Evolutionary conservation across 441 rosid genomes (phyloP).

Genomic region (Corymbia citriodora): DNA sequence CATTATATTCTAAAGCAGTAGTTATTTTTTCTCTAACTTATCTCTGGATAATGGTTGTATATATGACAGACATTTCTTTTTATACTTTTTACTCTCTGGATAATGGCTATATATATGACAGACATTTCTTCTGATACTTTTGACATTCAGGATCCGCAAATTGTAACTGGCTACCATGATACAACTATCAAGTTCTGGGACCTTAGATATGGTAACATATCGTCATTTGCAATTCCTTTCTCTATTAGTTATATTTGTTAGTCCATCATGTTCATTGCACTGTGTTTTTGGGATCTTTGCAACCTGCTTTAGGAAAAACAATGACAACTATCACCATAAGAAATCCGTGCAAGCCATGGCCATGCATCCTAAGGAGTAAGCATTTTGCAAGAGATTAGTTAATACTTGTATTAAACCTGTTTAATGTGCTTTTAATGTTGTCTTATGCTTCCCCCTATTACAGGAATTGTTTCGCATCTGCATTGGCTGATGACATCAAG

Average conservation of each 20-base stretch:
- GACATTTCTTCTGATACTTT: neutral
- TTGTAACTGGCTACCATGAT: slow-evolving; percentile 97
- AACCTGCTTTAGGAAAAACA: slow-evolving; percentile 57
- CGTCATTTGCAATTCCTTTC: neutral
- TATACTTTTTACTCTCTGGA: neutral
- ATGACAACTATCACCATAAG: slow-evolving; percentile 90
- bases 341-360: slow-evolving; percentile 98
- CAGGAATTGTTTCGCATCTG: slow-evolving; percentile 91
- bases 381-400: neutral
- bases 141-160: slow-evolving; percentile 87
- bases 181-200: slow-evolving; percentile 96
- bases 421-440: neutral
- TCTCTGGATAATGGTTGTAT: neutral
- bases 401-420: neutral
- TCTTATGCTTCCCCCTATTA: neutral
- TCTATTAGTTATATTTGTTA: neutral
- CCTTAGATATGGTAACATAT: slow-evolving; percentile 71
- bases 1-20: neutral
- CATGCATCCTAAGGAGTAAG: slow-evolving; percentile 87
- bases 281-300: neutral
- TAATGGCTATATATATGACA: no score
- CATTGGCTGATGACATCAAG: slow-evolving; percentile 94
- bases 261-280: neutral
- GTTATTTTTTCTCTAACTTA: neutral
- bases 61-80: neutral